Percentiles rank a stretch among this genome's conserved stretches.
phyloP scores from a whole-genome alignment of 768 basidiomycete genomes.

The Mrakia blollopis region DNA sequence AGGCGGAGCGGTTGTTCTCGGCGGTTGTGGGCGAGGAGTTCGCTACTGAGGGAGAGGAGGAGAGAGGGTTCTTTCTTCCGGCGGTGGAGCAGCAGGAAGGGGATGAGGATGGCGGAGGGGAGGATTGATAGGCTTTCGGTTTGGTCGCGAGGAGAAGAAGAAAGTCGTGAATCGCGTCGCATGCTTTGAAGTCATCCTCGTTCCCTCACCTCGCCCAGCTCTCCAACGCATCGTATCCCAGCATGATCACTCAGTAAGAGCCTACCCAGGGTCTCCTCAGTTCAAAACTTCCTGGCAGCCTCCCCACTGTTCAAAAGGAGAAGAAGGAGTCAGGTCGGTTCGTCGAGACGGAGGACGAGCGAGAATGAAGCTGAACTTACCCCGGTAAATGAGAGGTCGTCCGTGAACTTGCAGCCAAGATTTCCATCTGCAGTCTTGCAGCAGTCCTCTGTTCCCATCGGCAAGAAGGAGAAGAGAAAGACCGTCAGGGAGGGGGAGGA shows the following conservation, averaged over 20 bases:
- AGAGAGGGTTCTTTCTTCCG: conserved; percentile 48
- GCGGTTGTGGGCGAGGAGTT: conserved; percentile 45
- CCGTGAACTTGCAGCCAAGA: not conserved
- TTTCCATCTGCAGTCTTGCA: not conserved
- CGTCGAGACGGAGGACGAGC: too few species aligned
- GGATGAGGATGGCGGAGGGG: conserved; percentile 6
- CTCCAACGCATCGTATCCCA: not conserved
- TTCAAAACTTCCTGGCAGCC: not conserved
- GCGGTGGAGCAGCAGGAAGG: conserved; percentile 11
- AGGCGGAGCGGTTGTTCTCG: conserved; percentile 61
- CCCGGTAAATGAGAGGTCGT: not conserved
- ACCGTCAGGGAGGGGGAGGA: not conserved
- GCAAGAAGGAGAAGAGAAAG: not conserved
- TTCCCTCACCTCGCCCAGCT: too few species aligned
- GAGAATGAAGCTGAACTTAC: not conserved
- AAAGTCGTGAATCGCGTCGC: too few species aligned
- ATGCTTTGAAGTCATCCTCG: too few species aligned
- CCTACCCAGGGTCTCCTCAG: not conserved
- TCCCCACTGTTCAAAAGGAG: not conserved
- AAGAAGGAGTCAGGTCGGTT: too few species aligned
- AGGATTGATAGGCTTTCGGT: conserved; percentile 1
- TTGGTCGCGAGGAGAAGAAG: not conserved
- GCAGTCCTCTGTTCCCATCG: not conserved
- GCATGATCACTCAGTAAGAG: not conserved
- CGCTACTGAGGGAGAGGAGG: conserved; percentile 55